Conservation (phyloP, 345 rosid species). For the Dimocarpus longan region DNA sequence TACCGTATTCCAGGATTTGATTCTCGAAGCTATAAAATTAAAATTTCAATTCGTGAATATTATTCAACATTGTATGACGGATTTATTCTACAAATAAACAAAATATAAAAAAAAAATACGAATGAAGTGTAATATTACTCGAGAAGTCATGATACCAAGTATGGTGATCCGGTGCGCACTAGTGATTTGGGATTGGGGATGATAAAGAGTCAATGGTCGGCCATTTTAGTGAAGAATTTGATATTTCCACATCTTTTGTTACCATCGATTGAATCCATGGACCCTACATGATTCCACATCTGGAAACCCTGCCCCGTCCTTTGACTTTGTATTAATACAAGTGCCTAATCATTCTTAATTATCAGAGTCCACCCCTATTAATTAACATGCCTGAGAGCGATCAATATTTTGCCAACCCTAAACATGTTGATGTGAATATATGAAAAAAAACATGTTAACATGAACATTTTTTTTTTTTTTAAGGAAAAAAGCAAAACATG, state of each 20-base stretch:
- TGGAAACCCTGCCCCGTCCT: not conserved
- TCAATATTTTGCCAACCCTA: no score
- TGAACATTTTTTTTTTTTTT: no score
- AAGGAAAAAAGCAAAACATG: no score
- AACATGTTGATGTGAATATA: no score
- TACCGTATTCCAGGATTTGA: not conserved
- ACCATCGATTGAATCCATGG: constrained; percentile 23
- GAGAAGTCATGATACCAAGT: not conserved
- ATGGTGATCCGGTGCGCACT: not conserved
- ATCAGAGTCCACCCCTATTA: no score
- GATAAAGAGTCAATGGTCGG: constrained; percentile 30
- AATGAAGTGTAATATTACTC: no score
- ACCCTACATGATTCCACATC: constrained; percentile 30
- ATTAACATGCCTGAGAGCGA: no score
- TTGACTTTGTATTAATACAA: not conserved
- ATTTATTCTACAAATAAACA: not conserved
- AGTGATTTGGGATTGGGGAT: not conserved
- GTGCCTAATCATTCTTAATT: constrained; percentile 22
- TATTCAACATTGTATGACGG: not conserved
- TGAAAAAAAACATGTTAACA: no score
- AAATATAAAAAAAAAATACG: no score
- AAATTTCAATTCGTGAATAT: not conserved
- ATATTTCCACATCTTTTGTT: constrained; percentile 15
- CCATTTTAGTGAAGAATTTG: constrained; percentile 19
- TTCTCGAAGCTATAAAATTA: not conserved